A percentile compares a stretch with the other conserved stretches of the same genome.
phyloP scores from a whole-genome alignment of 495 filamentous ascomycete genomes.

The Penicillium daleae region DNA sequence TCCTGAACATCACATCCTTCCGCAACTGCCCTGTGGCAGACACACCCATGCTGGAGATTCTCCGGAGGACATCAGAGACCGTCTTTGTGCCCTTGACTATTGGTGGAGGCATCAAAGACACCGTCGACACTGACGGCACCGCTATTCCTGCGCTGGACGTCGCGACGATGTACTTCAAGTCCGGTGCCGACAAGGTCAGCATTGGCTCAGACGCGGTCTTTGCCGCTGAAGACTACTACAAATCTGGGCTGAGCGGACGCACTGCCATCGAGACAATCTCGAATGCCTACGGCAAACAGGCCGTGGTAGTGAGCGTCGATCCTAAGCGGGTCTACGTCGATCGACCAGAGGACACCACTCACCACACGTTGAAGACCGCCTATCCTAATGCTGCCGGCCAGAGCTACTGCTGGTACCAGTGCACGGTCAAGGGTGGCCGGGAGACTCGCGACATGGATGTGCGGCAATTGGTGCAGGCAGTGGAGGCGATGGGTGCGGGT shows the following conservation, averaged over 20 bases:
- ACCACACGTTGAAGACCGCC: slow-evolving; percentile 75
- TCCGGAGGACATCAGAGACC: slow-evolving; percentile 81
- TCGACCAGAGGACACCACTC: slow-evolving; percentile 69
- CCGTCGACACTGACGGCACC: slow-evolving; percentile 86
- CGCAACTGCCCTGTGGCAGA: slow-evolving; percentile 90
- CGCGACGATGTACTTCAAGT: slow-evolving; percentile 96
- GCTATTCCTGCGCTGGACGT: slow-evolving; percentile 85
- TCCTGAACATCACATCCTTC: slow-evolving; percentile 98
- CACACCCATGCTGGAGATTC: slow-evolving; percentile 92
- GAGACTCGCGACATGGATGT: slow-evolving; percentile 92
- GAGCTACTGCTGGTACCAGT: slow-evolving; percentile 93
- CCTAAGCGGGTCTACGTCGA: slow-evolving; percentile 88
- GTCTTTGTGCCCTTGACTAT: slow-evolving; percentile 98
- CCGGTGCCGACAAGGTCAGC: slow-evolving; percentile 97
- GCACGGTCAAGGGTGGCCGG: slow-evolving; percentile 92
- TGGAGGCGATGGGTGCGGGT: slow-evolving; percentile 94
- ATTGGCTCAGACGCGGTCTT: slow-evolving; percentile 94
- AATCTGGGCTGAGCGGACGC: slow-evolving; percentile 67
- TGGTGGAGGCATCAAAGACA: slow-evolving; percentile 92
- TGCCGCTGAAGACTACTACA: slow-evolving; percentile 88
- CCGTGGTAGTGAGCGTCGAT: slow-evolving; percentile 94
- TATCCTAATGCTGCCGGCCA: slow-evolving; percentile 76
- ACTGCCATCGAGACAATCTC: slow-evolving; percentile 96
- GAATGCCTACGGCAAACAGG: slow-evolving; percentile 91
- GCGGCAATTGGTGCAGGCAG: slow-evolving; percentile 79